These are phyloP conservation scores for Trapa incisa DNA, from an alignment of 345 rosid species.

Conservation along the genomic window DNA sequence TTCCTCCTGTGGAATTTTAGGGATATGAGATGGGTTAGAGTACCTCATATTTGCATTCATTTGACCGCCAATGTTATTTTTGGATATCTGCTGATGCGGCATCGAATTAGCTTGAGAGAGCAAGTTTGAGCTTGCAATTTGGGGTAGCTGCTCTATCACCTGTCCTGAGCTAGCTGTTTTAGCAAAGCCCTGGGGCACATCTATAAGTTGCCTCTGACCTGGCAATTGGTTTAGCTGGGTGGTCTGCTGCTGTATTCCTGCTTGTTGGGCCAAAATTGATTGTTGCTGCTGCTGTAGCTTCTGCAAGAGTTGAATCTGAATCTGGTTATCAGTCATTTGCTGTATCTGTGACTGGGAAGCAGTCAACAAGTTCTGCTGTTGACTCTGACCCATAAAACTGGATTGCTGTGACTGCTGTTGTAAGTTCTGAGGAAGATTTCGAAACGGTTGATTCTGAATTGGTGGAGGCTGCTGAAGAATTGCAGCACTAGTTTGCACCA, in stretches of 20 bases:
- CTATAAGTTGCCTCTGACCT: slow-evolving; percentile 40
- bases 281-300: slow-evolving; percentile 67
- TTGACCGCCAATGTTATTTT: slow-evolving; percentile 23
- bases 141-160: slow-evolving; percentile 31
- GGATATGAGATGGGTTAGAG: slow-evolving; percentile 26
- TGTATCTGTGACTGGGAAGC: slow-evolving; percentile 29
- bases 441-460: slow-evolving; percentile 29
- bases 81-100: slow-evolving; percentile 21
- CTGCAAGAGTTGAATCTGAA: slow-evolving; percentile 61
- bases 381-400: slow-evolving; percentile 28
- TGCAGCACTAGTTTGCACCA: slow-evolving; percentile 21
- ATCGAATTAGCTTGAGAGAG: slow-evolving; percentile 25
- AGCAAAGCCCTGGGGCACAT: slow-evolving; percentile 43
- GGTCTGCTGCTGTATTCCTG: slow-evolving; percentile 28
- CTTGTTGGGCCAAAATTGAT: slow-evolving; percentile 32
- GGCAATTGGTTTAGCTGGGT: slow-evolving; percentile 30
- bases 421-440: slow-evolving; percentile 37
- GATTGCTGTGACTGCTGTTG: slow-evolving; percentile 30
- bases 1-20: slow-evolving; percentile 33
- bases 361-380: slow-evolving; percentile 24
- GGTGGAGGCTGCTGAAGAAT: slow-evolving; percentile 35
- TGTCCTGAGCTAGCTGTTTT: slow-evolving; percentile 29
- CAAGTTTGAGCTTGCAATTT: slow-evolving; percentile 16
- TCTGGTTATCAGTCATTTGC: slow-evolving; percentile 39
- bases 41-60: slow-evolving; percentile 23